Percentiles rank a stretch among this genome's conserved stretches.
Conservation (phyloP, 2,329 filamentous ascomycete species). For the Cercospora citrullina region DNA sequence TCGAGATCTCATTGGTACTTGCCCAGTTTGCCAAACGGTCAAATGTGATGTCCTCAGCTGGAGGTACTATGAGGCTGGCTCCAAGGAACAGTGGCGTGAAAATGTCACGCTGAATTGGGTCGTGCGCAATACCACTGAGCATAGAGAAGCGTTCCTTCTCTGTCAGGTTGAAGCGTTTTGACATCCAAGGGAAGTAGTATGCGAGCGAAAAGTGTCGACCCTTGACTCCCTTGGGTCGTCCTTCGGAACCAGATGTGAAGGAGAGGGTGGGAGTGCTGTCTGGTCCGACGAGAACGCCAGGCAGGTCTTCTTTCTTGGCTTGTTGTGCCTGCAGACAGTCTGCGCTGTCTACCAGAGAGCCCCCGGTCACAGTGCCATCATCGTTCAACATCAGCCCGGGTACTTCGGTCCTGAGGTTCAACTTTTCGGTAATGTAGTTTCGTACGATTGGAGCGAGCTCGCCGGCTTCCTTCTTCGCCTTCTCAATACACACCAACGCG, state of each 20-base stretch:
- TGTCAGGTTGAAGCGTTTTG: constrained; percentile 72
- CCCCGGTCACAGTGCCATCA: constrained; percentile 71
- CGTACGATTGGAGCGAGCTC: constrained; percentile 60
- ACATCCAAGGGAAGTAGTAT: constrained; percentile 93
- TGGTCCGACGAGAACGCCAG: constrained; percentile 78
- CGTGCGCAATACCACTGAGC: constrained; percentile 79
- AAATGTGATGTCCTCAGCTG: constrained; percentile 80
- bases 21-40: constrained; percentile 90
- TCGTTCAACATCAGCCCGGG: constrained; percentile 71
- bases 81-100: constrained; percentile 89
- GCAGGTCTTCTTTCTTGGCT: constrained; percentile 56
- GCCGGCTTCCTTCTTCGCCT: constrained; percentile 69
- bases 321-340: constrained; percentile 65
- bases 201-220: constrained; percentile 84
- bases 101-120: constrained; percentile 68
- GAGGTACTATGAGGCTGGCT: constrained; percentile 74
- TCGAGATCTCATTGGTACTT: constrained; percentile 68
- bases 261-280: constrained; percentile 75
- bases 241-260: constrained; percentile 67
- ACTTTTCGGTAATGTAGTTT: constrained; percentile 69
- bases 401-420: constrained; percentile 71
- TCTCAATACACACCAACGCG: constrained; percentile 71
- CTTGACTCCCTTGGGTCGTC: constrained; percentile 78
- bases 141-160: constrained; percentile 76
- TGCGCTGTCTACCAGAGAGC: constrained; percentile 57